Percentiles rank a stretch among this genome's conserved stretches.
Evolutionary conservation across 140 eudicot genomes (phyloP).

Genomic region (Erigeron philadelphicus): DNA sequence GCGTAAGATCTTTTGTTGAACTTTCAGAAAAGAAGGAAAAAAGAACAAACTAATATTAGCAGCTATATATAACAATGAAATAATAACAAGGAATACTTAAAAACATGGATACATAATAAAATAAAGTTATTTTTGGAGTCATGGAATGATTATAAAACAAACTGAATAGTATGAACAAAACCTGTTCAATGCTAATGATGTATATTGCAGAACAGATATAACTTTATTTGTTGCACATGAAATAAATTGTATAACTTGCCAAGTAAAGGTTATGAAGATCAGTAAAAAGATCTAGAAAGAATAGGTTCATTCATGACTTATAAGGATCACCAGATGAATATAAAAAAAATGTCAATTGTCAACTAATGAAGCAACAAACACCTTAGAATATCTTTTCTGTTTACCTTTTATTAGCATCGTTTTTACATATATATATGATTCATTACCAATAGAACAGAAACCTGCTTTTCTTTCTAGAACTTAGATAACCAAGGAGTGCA

Average conservation of each 20-base stretch:
- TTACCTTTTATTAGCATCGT: too few relatives aligned
- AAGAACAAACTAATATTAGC: neutral
- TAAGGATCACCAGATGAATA: neutral
- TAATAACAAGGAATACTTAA: neutral
- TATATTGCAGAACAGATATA: neutral
- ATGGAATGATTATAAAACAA: neutral
- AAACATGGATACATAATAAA: neutral
- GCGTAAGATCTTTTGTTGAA: constrained; percentile 6
- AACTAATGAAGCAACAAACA: constrained; percentile 2
- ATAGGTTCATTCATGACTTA: neutral
- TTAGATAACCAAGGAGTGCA: too few relatives aligned
- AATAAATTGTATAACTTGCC: neutral
- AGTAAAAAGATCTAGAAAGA: neutral
- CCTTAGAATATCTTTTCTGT: neutral
- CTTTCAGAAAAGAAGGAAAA: neutral
- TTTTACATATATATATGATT: too few relatives aligned
- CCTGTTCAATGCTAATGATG: neutral
- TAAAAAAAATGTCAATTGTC: neutral
- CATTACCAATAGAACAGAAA: too few relatives aligned
- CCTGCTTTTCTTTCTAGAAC: too few relatives aligned
- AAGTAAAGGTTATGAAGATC: neutral
- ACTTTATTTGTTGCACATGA: neutral
- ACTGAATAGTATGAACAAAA: neutral
- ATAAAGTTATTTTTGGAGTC: neutral
- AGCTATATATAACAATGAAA: neutral